A percentile compares a stretch with the other conserved stretches of the same genome.
phyloP scores from a whole-genome alignment of 345 rosid genomes.

The Theobroma cacao region DNA sequence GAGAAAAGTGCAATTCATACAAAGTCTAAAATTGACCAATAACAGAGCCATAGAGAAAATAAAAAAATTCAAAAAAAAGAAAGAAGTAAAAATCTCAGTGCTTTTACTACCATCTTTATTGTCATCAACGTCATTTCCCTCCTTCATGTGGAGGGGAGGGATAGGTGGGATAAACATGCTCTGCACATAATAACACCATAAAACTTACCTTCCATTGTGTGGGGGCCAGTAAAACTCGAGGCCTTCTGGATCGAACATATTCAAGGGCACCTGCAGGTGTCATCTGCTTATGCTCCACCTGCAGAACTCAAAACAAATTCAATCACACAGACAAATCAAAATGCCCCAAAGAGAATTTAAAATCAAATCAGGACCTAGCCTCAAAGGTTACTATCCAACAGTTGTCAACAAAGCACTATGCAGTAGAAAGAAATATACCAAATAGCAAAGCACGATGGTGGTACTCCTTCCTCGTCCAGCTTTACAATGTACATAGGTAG shows the following conservation, averaged over 20 bases:
- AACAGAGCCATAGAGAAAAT: neutral
- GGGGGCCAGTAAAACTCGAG: constrained; percentile 60
- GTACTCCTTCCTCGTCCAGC: constrained; percentile 98
- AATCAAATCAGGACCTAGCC: neutral
- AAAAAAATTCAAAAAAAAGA: neutral
- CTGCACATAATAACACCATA: neutral
- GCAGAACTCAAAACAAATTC: constrained; percentile 17
- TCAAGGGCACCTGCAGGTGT: constrained; percentile 54
- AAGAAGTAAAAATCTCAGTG: neutral
- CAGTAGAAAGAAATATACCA: constrained; percentile 35
- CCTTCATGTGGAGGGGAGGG: neutral
- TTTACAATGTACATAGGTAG: constrained; percentile 90
- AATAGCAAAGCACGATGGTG: constrained; percentile 81
- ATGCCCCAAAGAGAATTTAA: neutral
- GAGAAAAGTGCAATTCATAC: neutral
- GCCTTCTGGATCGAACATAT: constrained; percentile 59
- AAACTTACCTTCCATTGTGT: constrained; percentile 58
- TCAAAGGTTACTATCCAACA: neutral
- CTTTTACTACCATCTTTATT: neutral
- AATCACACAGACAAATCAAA: constrained; percentile 4
- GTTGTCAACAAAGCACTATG: neutral
- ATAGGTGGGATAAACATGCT: neutral
- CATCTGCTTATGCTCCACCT: constrained; percentile 59
- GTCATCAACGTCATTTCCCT: neutral
- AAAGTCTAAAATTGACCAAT: neutral